Evolutionary conservation across 768 basidiomycete genomes (phyloP).

Genomic region (Boletus vinaceobasis): DNA sequence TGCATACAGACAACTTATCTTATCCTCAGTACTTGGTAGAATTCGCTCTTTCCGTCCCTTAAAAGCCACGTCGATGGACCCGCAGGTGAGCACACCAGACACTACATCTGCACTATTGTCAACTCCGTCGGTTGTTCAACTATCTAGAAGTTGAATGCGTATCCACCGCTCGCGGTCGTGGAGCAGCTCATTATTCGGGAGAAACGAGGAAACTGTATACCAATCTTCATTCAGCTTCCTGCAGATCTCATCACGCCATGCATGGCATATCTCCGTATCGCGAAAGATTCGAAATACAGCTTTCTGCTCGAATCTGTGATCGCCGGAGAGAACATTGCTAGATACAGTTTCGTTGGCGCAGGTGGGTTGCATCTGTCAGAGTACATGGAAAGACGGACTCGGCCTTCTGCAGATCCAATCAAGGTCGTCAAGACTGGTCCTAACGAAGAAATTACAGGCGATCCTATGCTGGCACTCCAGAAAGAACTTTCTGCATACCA

Average conservation of each 20-base stretch:
- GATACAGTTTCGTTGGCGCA: slow-evolving; percentile 96
- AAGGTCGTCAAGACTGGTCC: slow-evolving; percentile 90
- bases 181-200: slow-evolving; percentile 76
- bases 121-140: slow-evolving; percentile 49
- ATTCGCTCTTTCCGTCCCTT: background rate
- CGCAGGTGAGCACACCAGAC: slow-evolving; percentile 38
- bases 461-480: slow-evolving; percentile 83
- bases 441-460: slow-evolving; percentile 76
- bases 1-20: background rate
- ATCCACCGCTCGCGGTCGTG: slow-evolving; percentile 69
- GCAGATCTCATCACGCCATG: slow-evolving; percentile 97
- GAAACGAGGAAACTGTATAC: slow-evolving; percentile 88
- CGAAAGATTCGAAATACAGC: slow-evolving; percentile 90
- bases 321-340: slow-evolving; percentile 84
- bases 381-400: background rate
- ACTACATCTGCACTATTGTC: slow-evolving; percentile 32
- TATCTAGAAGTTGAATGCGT: slow-evolving; percentile 61
- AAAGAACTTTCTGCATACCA: slow-evolving; percentile 82
- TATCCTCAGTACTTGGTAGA: background rate
- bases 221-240: slow-evolving; percentile 88
- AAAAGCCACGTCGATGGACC: slow-evolving; percentile 39
- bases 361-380: slow-evolving; percentile 48
- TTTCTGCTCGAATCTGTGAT: slow-evolving; percentile 93
- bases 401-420: slow-evolving; percentile 67
- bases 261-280: slow-evolving; percentile 90